Evolutionary conservation across 495 filamentous ascomycete genomes (phyloP), one percentile per base, ranked within the genome.

Genomic region (Parathielavia appendiculata): DNA sequence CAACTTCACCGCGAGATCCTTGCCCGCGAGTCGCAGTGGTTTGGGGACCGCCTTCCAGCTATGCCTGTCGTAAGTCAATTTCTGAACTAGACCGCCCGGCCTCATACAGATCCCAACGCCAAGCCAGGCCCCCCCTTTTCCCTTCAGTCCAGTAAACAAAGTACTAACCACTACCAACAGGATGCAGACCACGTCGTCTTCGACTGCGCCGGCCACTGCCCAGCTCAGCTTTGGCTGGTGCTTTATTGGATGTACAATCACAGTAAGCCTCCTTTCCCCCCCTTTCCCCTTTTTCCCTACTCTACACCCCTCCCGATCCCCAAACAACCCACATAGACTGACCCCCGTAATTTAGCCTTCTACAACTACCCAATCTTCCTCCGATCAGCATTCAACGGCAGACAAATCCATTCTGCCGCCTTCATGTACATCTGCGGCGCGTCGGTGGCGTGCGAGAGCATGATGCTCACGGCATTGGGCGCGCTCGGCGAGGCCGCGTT

Each of bases 221-320:
- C 20, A 5, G 19, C n/a, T 16, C 55, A 54, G 19, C 43, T 69
- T 20, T 51, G n/a, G 6, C 32, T 45, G 14, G 65, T 51, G 4
- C 43, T 71, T 2, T 23, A 56, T 1, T 71, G 61, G 35, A 67
- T 71, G 59, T 71, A 71, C 45, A 38, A 46, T 34, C 49, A 65
- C 30, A 34, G 57, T 62, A 56, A 51, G 57, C 13, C 8, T 39
- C 26, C 13, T 17, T 5, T 2, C 53, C 17, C 11, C 20, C 8
- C 48, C 39, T 0, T 4, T 48, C 5, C 9, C 6, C 3, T 22
- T n/a, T 38, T 11, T 40, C 32, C 17, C 19, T 19, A 2, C 43
- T 47, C 47, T 19, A 39, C 22, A 43, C 16, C 26, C 26, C 26
- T 3, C 26, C 26, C n/a, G n/a, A 30, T 3, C 26, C 26, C 2